These are phyloP conservation scores for Phytophthora foliorum DNA, from an alignment of 352 stramenopile genomes.

Conservation along the genomic window DNA sequence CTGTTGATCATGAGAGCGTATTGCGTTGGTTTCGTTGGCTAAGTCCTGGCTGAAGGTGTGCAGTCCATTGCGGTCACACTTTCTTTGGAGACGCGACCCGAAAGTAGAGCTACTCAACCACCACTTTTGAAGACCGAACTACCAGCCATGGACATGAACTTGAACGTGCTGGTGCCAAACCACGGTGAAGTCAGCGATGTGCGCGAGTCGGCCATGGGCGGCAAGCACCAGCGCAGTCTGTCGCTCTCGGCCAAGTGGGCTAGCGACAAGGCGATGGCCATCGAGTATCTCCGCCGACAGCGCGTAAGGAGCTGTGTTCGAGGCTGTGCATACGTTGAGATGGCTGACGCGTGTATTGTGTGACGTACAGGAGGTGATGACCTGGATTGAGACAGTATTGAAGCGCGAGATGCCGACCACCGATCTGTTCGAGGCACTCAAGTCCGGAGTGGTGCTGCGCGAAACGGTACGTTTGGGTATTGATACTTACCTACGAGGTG, in stretches of 20 bases:
- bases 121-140: slow-evolving; percentile 14
- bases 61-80: slow-evolving; percentile 4
- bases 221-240: slow-evolving; percentile 73
- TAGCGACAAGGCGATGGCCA: slow-evolving; percentile 72
- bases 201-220: slow-evolving; percentile 63
- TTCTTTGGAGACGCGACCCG: slow-evolving; percentile 37
- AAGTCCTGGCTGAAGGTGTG: slow-evolving; percentile 12
- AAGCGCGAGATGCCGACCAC: slow-evolving; percentile 60
- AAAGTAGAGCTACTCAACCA: slow-evolving; percentile 14
- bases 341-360: slow-evolving; percentile 5
- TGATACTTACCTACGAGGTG: neutral
- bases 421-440: slow-evolving; percentile 72
- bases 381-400: slow-evolving; percentile 81
- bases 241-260: slow-evolving; percentile 84
- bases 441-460: slow-evolving; percentile 80
- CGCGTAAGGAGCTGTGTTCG: slow-evolving; percentile 41
- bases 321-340: neutral
- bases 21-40: slow-evolving; percentile 37
- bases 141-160: slow-evolving; percentile 52
- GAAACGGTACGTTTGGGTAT: slow-evolving; percentile 59
- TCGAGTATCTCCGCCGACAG: slow-evolving; percentile 82
- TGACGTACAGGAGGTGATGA: slow-evolving; percentile 61
- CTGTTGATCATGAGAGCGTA: slow-evolving; percentile 16
- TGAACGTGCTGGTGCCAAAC: slow-evolving; percentile 46
- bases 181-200: slow-evolving; percentile 32